Percentiles rank a stretch among this genome's conserved stretches.
phyloP scores from a whole-genome alignment of 169 alveolate genomes.

The Eimeria necatrix region DNA sequence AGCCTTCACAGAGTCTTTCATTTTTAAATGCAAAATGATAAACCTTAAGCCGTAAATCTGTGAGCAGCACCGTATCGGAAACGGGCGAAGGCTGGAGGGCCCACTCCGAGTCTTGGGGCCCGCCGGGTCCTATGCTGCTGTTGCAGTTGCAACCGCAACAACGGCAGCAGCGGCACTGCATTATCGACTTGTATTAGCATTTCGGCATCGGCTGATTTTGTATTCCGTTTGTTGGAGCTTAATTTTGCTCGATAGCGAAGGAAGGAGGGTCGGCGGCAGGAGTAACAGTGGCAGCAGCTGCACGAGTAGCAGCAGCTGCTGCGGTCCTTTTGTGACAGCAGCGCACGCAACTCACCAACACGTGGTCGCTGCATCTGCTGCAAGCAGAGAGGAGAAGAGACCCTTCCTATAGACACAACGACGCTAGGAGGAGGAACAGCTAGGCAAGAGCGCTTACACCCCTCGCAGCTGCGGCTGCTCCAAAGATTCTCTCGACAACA shows the following conservation, averaged over 20 bases:
- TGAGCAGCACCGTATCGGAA: neutral
- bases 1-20: neutral
- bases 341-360: neutral
- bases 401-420: neutral
- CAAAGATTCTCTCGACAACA: too few species aligned
- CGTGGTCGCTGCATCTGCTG: neutral
- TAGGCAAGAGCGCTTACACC: too few species aligned
- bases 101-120: constrained; percentile 14
- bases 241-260: too few species aligned
- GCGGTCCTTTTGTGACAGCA: neutral
- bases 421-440: too few species aligned
- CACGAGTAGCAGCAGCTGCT: constrained; percentile 21
- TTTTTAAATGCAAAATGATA: constrained; percentile 1
- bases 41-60: neutral
- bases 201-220: neutral
- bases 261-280: neutral
- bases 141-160: constrained; percentile 61
- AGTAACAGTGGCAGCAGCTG: neutral
- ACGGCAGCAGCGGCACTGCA: constrained; percentile 43
- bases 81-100: neutral
- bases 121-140: constrained; percentile 55
- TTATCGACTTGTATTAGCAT: neutral
- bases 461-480: too few species aligned
- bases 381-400: neutral
- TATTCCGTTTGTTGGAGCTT: neutral